phyloP scores from a whole-genome alignment of 2,329 filamentous ascomycete species.

The Xylaria polymorpha region DNA sequence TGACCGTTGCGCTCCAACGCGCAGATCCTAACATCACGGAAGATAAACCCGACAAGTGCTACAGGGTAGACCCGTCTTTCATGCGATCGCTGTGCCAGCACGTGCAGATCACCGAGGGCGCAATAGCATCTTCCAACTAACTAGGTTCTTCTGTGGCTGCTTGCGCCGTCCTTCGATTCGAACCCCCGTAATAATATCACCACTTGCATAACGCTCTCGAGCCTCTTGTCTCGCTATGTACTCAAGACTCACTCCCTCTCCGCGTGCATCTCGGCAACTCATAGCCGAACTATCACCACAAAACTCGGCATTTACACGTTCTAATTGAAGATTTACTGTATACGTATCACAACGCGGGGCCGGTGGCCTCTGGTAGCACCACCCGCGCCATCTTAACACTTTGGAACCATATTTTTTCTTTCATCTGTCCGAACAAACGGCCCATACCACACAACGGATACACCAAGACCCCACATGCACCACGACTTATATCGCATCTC shows the following conservation, averaged over 20 bases:
- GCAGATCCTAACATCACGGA: slow-evolving; percentile 4
- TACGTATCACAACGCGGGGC: not conserved
- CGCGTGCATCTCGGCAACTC: not conserved
- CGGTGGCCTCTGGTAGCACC: not conserved
- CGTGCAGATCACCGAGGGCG: slow-evolving; percentile 56
- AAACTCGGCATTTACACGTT: not conserved
- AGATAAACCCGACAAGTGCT: slow-evolving; percentile 16
- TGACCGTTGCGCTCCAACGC: slow-evolving; percentile 62
- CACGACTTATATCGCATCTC: not conserved
- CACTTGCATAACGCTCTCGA: not conserved
- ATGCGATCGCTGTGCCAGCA: slow-evolving; percentile 50
- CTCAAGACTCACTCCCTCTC: not conserved
- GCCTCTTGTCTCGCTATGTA: not conserved
- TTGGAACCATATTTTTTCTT: slow-evolving; percentile 3
- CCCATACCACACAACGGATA: not conserved
- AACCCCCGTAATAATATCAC: not conserved
- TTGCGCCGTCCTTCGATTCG: not conserved
- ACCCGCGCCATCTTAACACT: not conserved
- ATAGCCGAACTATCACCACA: not conserved
- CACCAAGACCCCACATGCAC: too few species aligned
- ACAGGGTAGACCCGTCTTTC: slow-evolving; percentile 50
- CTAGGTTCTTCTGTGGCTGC: slow-evolving; percentile 8
- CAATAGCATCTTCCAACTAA: slow-evolving; percentile 30
- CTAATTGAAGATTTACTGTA: not conserved
- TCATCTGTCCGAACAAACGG: not conserved